Evolutionary conservation across 495 filamentous ascomycete species (phyloP), one percentile per base, ranked within the genome.

Genomic region (Trichoderma gamsii): DNA sequence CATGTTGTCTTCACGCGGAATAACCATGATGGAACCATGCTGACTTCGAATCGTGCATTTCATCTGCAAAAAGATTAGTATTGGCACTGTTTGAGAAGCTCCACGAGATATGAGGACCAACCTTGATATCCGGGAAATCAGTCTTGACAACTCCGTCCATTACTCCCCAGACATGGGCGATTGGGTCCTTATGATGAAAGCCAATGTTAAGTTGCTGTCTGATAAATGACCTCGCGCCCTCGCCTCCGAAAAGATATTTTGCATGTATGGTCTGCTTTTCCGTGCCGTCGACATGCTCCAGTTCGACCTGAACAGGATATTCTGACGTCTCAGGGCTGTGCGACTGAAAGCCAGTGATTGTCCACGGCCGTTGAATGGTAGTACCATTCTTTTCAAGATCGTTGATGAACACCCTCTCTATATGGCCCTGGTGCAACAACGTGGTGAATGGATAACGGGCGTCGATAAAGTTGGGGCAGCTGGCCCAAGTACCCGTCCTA

Each of bases 21-120:
- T 91, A 66, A 90, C 88, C 77, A 92, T 86, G 68, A 92, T 88
- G 16, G 90, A 90, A 25, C 90, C 90, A 51, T 84, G 76, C 72
- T 84, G 79, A 21, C 88, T 88, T 68, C 89, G 85, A 67, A 92
- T 87, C 1, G 89, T 96, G 78, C 92, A 96, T 85, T 97, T 97
- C 83, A 93, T 94, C 92, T 93, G 69, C 51, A 1, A 49, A 3
- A n/a, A 46, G 12, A 41, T 70, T 41, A 67, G 69, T 32, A 25
- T n/a, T n/a, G 21, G 25, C 18, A 9, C 27, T 43, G 4, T 3
- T 1, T 29, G 29, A 56, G n/a, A 56, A 29, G 11, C 27, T 27
- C 15, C 6, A 8, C 56, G 11, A 4, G 8, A 61, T 23, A 5
- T 32, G 3, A 32, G n/a, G 63, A 68, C 78, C 15, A 63, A 82